These are phyloP conservation scores for Drechslerella dactyloides DNA, from an alignment of 2,329 filamentous ascomycete species.

Conservation along the genomic window DNA sequence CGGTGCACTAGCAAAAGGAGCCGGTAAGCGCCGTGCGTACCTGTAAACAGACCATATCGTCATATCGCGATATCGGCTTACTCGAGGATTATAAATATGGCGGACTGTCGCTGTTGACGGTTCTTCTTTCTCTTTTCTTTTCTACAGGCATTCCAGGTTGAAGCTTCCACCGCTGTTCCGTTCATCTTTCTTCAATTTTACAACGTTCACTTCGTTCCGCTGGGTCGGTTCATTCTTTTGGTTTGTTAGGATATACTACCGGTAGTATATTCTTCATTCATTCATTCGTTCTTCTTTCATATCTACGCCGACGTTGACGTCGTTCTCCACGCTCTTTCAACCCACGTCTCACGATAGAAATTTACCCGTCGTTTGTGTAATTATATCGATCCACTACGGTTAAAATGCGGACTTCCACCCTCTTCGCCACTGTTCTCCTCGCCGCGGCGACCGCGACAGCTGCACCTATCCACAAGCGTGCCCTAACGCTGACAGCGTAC, in stretches of 20 bases:
- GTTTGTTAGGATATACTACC: conserved; percentile 2
- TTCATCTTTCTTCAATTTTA: conserved; percentile 28
- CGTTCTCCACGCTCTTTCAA: not conserved
- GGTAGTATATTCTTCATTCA: conserved; percentile 6
- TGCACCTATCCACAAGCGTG: conserved; percentile 41
- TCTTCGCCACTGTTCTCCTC: conserved; percentile 41
- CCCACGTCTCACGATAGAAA: not conserved
- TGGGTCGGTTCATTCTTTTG: conserved; percentile 37
- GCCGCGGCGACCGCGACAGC: conserved; percentile 36
- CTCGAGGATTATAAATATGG: not conserved
- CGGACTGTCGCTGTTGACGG: not conserved
- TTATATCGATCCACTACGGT: not conserved
- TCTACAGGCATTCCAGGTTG: conserved; percentile 50
- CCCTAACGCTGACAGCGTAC: conserved; percentile 56
- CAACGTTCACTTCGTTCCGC: conserved; percentile 43
- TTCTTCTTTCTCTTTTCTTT: conserved; percentile 16
- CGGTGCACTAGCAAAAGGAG: too few species aligned
- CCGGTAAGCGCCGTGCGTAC: not conserved
- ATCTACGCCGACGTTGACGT: not conserved
- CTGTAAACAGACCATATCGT: not conserved
- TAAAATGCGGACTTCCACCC: conserved; percentile 46
- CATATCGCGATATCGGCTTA: not conserved
- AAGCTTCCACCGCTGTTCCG: conserved; percentile 25
- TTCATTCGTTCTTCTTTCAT: not conserved
- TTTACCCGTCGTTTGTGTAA: too few species aligned